Percentiles rank a stretch among this genome's conserved stretches.
Conservation (phyloP, 805 yeast genomes). For the Candida hispaniensis region DNA sequence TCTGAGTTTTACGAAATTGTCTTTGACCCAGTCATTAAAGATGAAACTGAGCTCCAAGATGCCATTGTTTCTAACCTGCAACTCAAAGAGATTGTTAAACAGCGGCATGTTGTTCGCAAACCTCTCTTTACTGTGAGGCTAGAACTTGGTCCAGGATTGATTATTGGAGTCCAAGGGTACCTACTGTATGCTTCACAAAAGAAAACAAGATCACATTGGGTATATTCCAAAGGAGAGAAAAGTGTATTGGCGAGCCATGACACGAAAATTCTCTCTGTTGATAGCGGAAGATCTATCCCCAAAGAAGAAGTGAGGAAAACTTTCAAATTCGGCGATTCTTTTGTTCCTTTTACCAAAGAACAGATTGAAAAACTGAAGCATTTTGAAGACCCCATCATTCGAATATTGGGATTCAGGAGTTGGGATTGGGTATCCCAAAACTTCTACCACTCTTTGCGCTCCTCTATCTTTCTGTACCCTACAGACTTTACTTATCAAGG, state of each 20-base stretch:
- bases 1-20: constrained; percentile 43
- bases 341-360: constrained; percentile 32
- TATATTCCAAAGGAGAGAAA: constrained; percentile 44
- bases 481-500: constrained; percentile 49
- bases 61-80: no score
- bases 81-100: constrained; percentile 32
- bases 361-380: constrained; percentile 30
- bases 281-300: constrained; percentile 37
- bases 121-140: constrained; percentile 53
- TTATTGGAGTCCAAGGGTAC: constrained; percentile 63
- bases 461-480: constrained; percentile 58
- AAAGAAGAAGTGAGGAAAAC: constrained; percentile 31
- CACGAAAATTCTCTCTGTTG: constrained; percentile 32
- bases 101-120: constrained; percentile 53
- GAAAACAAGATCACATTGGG: constrained; percentile 36
- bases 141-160: constrained; percentile 43
- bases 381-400: constrained; percentile 41
- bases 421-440: constrained; percentile 29
- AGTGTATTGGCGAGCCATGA: constrained; percentile 43
- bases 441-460: constrained; percentile 41
- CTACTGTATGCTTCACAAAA: constrained; percentile 48
- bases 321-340: constrained; percentile 34
- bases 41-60: constrained; percentile 39
- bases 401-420: constrained; percentile 57
- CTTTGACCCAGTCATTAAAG: constrained; percentile 31